Conservation (phyloP, 202 grass and related monocot genomes). For the Alloteropsis angusta region DNA sequence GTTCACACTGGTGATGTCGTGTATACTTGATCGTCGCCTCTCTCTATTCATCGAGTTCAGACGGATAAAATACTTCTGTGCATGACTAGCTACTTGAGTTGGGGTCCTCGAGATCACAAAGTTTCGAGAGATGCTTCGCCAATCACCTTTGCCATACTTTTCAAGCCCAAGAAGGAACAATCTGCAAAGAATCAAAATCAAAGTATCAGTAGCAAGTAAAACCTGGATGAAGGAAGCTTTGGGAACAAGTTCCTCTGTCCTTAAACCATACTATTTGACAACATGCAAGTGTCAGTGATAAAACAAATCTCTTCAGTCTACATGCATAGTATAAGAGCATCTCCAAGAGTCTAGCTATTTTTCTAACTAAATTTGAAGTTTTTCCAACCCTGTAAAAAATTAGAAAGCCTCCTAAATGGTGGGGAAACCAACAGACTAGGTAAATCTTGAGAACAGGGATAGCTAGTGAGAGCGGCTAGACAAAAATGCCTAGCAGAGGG, state of each 20-base stretch:
- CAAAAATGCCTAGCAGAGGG: too few relatives aligned
- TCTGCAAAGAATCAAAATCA: slow-evolving; percentile 37
- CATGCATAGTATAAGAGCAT: not conserved
- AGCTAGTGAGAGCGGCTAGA: too few relatives aligned
- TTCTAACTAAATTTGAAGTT: too few relatives aligned
- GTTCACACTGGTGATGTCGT: slow-evolving; percentile 84
- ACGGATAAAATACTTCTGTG: slow-evolving; percentile 96
- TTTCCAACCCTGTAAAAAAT: too few relatives aligned
- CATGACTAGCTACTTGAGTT: slow-evolving; percentile 93
- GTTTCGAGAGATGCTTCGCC: slow-evolving; percentile 96
- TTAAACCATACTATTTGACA: not conserved
- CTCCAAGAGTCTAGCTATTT: too few relatives aligned
- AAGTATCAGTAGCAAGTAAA: slow-evolving; percentile 13
- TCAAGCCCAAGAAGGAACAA: slow-evolving; percentile 95
- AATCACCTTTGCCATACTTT: slow-evolving; percentile 96
- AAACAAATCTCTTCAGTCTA: not conserved
- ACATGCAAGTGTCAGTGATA: not conserved
- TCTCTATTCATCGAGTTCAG: slow-evolving; percentile 95
- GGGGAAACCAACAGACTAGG: too few relatives aligned
- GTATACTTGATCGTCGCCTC: slow-evolving; percentile 84
- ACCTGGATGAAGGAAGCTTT: not conserved
- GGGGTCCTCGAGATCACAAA: slow-evolving; percentile 98
- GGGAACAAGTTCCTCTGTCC: not conserved
- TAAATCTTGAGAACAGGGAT: too few relatives aligned
- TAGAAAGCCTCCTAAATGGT: too few relatives aligned